These are phyloP conservation scores for Discostella pseudostelligera DNA, from an alignment of 108 stramenopile species.

Conservation along the genomic window DNA sequence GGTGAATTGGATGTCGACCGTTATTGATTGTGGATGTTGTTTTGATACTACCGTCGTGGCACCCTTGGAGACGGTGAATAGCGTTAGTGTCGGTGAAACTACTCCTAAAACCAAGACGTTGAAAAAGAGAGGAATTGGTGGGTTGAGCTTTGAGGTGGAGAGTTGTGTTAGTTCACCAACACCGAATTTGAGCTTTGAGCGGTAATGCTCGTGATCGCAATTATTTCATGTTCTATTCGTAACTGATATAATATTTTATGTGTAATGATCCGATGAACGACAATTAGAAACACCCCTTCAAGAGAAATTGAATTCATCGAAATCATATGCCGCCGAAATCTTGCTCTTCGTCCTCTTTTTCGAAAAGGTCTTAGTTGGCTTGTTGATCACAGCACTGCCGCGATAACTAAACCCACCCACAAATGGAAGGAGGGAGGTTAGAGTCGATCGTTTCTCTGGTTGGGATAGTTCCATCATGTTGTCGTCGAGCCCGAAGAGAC, in stretches of 20 bases:
- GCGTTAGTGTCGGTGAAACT: background rate
- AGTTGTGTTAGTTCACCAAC: background rate
- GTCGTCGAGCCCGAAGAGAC: constrained; percentile 10
- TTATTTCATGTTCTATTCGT: no score
- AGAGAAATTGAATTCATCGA: constrained; percentile 16
- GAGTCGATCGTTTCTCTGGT: constrained; percentile 6
- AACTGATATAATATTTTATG: no score
- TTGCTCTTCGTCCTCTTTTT: constrained; percentile 21
- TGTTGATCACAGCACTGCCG: background rate
- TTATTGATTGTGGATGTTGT: constrained; percentile 43
- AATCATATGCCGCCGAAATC: background rate
- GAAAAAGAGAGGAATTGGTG: constrained; percentile 28
- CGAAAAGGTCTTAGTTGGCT: constrained; percentile 8
- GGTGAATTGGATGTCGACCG: constrained; percentile 31
- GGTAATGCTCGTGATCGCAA: background rate
- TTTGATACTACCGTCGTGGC: constrained; percentile 26
- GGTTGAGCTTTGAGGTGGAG: constrained; percentile 36
- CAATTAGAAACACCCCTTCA: background rate
- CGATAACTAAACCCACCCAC: constrained; percentile 8
- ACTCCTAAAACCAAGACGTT: constrained; percentile 15
- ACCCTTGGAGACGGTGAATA: constrained; percentile 1
- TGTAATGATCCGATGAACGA: no score
- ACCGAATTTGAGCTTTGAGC: constrained; percentile 26
- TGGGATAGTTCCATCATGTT: background rate
- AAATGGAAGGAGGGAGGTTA: constrained; percentile 18